phyloP scores from a whole-genome alignment of 1,284 basidiomycete genomes.

The Leccinum ponderosum region DNA sequence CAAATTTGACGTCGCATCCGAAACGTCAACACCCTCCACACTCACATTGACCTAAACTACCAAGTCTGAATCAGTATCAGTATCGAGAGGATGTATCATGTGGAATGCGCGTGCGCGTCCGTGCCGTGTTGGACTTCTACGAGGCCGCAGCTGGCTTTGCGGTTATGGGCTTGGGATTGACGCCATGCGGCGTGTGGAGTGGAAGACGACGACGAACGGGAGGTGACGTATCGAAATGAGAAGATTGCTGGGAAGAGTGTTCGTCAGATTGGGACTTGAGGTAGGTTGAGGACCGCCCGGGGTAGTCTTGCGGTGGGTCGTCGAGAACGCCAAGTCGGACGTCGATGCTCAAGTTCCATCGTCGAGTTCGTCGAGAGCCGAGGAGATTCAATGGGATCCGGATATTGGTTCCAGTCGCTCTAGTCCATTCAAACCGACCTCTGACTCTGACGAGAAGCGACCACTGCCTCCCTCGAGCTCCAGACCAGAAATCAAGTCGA shows the following conservation, averaged over 20 bases:
- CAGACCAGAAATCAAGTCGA: constrained; percentile 9
- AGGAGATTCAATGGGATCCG: constrained; percentile 16
- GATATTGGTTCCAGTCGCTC: constrained; percentile 6
- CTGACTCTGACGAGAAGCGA: constrained; percentile 1
- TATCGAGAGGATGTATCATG: no score
- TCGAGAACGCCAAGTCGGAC: background rate
- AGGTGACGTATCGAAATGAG: constrained; percentile 5
- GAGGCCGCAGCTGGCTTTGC: no score
- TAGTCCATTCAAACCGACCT: background rate
- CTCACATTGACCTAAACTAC: constrained; percentile 32
- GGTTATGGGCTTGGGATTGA: no score
- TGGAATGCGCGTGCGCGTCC: no score
- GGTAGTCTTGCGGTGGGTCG: constrained; percentile 7
- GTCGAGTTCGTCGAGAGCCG: background rate
- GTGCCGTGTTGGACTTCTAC: no score
- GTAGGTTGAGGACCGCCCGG: constrained; percentile 16
- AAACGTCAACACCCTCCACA: constrained; percentile 19
- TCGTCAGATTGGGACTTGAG: constrained; percentile 9
- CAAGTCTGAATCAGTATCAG: constrained; percentile 6
- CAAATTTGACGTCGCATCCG: constrained; percentile 11
- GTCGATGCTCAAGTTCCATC: background rate
- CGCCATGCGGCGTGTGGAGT: no score
- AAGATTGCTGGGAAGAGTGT: no score
- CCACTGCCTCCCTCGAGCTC: background rate
- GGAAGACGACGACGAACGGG: no score